These are phyloP conservation scores for Fonsecaea multimorphosa DNA, from an alignment of 2,329 filamentous ascomycete genomes.

Conservation along the genomic window DNA sequence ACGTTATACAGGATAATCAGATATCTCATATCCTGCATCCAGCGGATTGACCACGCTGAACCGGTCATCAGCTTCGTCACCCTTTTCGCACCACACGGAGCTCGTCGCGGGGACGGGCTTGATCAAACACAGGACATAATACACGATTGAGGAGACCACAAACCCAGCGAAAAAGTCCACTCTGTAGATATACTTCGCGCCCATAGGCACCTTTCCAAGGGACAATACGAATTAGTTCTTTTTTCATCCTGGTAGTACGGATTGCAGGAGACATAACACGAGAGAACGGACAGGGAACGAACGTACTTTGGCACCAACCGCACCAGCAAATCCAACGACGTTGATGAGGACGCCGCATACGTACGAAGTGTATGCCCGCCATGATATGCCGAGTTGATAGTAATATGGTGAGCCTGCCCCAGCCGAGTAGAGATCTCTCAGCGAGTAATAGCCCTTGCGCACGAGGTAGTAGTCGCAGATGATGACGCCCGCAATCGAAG, in stretches of 20 bases:
- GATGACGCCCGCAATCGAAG: slow-evolving; percentile 91
- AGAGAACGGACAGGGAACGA: not conserved
- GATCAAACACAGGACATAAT: slow-evolving; percentile 72
- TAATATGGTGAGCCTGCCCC: slow-evolving; percentile 70
- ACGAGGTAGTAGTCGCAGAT: slow-evolving; percentile 86
- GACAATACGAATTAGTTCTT: not conserved
- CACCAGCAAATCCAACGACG: slow-evolving; percentile 87
- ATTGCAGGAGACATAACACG: not conserved
- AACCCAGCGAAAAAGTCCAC: slow-evolving; percentile 91
- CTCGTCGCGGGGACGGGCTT: slow-evolving; percentile 77
- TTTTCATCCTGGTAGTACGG: not conserved
- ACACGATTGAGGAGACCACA: slow-evolving; percentile 68
- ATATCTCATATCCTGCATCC: too few relatives aligned
- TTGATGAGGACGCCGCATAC: slow-evolving; percentile 87
- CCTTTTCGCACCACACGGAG: slow-evolving; percentile 76
- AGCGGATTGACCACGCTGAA: slow-evolving; percentile 26
- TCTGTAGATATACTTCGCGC: slow-evolving; percentile 85
- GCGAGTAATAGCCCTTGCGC: slow-evolving; percentile 78
- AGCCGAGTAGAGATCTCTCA: slow-evolving; percentile 79
- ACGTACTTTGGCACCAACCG: slow-evolving; percentile 53
- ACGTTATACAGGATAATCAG: too few relatives aligned
- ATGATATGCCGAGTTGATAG: slow-evolving; percentile 75
- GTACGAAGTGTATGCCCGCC: slow-evolving; percentile 76
- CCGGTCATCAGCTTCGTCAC: slow-evolving; percentile 28
- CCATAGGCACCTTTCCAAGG: slow-evolving; percentile 66